Evolutionary conservation across 1,284 basidiomycete genomes (phyloP).

Genomic region (Ustilago crameri): DNA sequence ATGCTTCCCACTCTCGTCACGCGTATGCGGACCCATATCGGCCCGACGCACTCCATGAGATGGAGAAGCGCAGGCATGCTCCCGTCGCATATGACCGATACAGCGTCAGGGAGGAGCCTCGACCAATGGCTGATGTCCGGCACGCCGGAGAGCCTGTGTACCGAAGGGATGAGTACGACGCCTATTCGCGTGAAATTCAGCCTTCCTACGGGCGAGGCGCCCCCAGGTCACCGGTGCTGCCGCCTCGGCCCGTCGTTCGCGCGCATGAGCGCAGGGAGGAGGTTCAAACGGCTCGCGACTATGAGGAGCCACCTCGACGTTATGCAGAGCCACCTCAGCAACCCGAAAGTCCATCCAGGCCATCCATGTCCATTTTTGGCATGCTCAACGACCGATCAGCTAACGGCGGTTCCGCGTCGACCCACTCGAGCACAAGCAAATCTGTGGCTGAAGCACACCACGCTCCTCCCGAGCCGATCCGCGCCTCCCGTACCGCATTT

Average conservation of each 20-base stretch:
- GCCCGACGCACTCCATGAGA: slow-evolving; percentile 14
- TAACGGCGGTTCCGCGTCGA: slow-evolving; percentile 21
- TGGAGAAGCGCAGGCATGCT: slow-evolving; percentile 26
- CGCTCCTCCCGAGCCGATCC: slow-evolving; percentile 4
- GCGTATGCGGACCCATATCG: slow-evolving; percentile 16
- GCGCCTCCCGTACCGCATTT: slow-evolving; percentile 19
- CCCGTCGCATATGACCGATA: slow-evolving; percentile 23
- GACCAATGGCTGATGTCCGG: slow-evolving; percentile 9
- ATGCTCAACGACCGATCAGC: slow-evolving; percentile 52
- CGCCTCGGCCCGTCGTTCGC: slow-evolving; percentile 11
- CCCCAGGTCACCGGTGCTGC: slow-evolving; percentile 20
- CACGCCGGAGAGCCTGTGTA: slow-evolving; percentile 17
- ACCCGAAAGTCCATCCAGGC: slow-evolving; percentile 40
- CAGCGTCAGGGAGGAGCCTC: slow-evolving; percentile 23
- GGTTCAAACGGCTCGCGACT: slow-evolving; percentile 13
- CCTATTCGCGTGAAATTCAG: slow-evolving; percentile 41
- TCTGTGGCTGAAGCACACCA: slow-evolving; percentile 13
- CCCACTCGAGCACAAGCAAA: slow-evolving; percentile 32
- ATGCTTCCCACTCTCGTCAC: slow-evolving; percentile 26
- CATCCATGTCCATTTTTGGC: slow-evolving; percentile 52
- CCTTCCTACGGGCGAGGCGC: slow-evolving; percentile 48
- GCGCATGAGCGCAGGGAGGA: slow-evolving; percentile 16
- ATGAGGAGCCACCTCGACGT: slow-evolving; percentile 2
- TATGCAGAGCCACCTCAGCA: slow-evolving; percentile 23
- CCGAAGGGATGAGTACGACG: slow-evolving; percentile 31